Evolutionary conservation across 2,329 filamentous ascomycete genomes (phyloP).

Genomic region (Phialocephala subalpina): DNA sequence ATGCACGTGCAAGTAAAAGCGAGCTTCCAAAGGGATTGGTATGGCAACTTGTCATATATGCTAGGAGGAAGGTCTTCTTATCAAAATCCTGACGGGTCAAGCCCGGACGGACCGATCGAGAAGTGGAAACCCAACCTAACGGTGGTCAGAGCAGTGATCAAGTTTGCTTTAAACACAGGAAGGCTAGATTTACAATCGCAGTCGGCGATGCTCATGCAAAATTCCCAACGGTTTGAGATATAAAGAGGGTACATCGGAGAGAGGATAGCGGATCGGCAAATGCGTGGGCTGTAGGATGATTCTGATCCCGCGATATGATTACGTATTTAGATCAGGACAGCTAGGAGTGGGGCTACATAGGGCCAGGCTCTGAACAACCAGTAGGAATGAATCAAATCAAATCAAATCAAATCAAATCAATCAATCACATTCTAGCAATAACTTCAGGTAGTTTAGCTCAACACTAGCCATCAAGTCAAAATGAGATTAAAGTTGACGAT

Average conservation of each 20-base stretch:
- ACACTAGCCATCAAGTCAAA: too few species aligned
- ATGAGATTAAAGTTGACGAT: too few species aligned
- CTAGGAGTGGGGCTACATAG: constrained; percentile 9
- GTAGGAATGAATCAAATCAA: constrained; percentile 11
- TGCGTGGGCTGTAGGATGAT: background rate
- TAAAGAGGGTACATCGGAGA: background rate
- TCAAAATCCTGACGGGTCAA: background rate
- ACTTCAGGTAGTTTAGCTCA: too few species aligned
- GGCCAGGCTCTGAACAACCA: constrained; percentile 6
- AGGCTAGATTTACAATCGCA: background rate
- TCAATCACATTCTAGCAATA: too few species aligned
- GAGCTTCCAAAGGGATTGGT: background rate
- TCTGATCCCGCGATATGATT: background rate
- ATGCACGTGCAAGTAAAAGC: too few species aligned
- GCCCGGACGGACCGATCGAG: background rate
- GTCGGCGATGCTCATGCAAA: background rate
- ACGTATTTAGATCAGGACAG: constrained; percentile 2
- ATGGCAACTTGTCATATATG: background rate
- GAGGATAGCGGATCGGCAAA: background rate
- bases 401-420: too few species aligned
- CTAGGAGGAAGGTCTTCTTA: background rate
- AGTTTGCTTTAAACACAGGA: constrained; percentile 1
- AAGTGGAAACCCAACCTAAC: constrained; percentile 2
- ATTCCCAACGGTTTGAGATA: background rate
- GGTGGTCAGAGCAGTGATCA: background rate